phyloP scores from a whole-genome alignment of 2,329 filamentous ascomycete genomes.

The Aspergillus unguis region DNA sequence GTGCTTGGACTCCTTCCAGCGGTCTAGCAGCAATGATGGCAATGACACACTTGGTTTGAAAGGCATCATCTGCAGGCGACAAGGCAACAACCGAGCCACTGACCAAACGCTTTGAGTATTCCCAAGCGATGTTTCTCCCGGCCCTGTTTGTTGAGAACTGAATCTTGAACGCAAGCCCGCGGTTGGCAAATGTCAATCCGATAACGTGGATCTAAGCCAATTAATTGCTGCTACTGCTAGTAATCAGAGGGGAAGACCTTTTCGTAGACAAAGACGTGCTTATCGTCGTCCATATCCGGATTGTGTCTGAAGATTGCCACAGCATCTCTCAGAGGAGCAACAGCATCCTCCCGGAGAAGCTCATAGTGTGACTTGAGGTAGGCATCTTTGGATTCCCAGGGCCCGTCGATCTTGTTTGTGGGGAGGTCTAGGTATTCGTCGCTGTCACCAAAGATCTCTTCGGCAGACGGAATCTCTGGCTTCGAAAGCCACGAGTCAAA shows the following conservation, averaged over 20 bases:
- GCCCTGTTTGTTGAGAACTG: conserved; percentile 67
- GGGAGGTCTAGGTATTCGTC: conserved; percentile 39
- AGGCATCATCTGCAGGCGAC: conserved; percentile 56
- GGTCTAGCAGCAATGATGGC: conserved; percentile 70
- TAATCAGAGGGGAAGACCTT: conserved; percentile 47
- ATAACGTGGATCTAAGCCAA: conserved; percentile 59
- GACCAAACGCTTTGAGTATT: conserved; percentile 57
- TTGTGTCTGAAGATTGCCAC: conserved; percentile 55
- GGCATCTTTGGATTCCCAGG: conserved; percentile 59
- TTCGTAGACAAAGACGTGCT: conserved; percentile 64
- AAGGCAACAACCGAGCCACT: conserved; percentile 56
- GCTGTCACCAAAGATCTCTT: conserved; percentile 36
- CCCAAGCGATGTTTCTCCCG: conserved; percentile 66
- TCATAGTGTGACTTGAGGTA: conserved; percentile 74
- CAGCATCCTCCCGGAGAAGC: conserved; percentile 70
- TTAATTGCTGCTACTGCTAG: not conserved
- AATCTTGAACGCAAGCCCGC: conserved; percentile 64
- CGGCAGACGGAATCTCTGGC: conserved; percentile 40
- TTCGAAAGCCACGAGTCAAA: conserved; percentile 35
- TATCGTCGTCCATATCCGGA: conserved; percentile 57
- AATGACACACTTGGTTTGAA: conserved; percentile 63
- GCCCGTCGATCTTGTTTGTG: conserved; percentile 53
- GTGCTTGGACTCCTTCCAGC: conserved; percentile 59
- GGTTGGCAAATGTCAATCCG: conserved; percentile 60
- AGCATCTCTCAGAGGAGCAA: conserved; percentile 66